Conservation (phyloP, 2,329 filamentous ascomycete species). For the Aureobasidium lini region DNA sequence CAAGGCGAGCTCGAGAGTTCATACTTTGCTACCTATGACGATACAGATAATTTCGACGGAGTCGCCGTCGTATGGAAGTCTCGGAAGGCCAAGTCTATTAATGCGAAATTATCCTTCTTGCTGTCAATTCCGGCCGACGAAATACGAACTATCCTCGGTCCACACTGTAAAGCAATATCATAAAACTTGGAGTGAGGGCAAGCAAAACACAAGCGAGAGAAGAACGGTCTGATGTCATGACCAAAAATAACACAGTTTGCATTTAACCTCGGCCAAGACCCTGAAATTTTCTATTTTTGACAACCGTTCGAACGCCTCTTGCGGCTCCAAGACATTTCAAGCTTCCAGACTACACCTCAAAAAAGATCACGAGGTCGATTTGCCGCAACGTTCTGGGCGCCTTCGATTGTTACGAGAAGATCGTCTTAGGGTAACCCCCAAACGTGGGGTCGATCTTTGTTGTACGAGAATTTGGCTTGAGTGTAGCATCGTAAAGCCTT, state of each 20-base stretch:
- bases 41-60: too few relatives aligned
- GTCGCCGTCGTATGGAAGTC: too few relatives aligned
- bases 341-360: neutral
- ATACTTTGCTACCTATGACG: too few relatives aligned
- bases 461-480: neutral
- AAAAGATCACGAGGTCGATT: neutral
- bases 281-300: constrained; percentile 6
- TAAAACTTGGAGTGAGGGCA: neutral
- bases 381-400: neutral
- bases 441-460: neutral
- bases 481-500: neutral
- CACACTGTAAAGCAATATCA: neutral
- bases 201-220: neutral
- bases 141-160: too few relatives aligned
- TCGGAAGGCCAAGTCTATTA: too few relatives aligned
- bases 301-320: neutral
- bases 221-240: neutral
- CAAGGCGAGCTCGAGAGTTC: too few relatives aligned
- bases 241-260: neutral
- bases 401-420: neutral
- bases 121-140: too few relatives aligned
- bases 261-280: neutral
- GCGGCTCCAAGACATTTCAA: neutral
- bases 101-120: too few relatives aligned
- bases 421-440: neutral